Conservation (phyloP, 1,284 basidiomycete species). For the Ceratobasidium papillatum region DNA sequence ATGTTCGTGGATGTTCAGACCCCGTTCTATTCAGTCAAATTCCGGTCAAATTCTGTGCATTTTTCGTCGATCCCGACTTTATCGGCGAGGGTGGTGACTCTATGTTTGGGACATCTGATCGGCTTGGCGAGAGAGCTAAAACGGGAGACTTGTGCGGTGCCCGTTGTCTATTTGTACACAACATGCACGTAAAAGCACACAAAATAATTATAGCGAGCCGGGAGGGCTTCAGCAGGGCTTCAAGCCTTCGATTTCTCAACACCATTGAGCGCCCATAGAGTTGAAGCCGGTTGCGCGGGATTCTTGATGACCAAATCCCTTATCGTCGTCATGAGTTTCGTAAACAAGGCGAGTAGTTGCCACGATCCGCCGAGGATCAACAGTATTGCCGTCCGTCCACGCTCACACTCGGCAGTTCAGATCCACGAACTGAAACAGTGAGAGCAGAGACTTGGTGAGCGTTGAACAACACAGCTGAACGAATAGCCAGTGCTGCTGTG, state of each 20-base stretch:
- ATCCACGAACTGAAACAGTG: neutral
- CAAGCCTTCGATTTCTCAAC: neutral
- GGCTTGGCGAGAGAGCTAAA: constrained; percentile 16
- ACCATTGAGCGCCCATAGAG: neutral
- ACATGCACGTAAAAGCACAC: neutral
- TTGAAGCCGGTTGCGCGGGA: neutral
- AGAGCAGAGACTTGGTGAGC: neutral
- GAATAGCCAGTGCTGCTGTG: neutral
- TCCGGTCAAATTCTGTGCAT: neutral
- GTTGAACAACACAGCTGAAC: neutral
- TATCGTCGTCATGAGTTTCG: constrained; percentile 14
- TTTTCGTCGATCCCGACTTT: neutral
- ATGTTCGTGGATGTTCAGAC: neutral
- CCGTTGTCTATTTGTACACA: neutral
- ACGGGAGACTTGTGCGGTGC: constrained; percentile 12
- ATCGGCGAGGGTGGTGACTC: neutral
- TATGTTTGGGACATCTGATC: neutral
- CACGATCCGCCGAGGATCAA: neutral
- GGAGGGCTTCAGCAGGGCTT: neutral
- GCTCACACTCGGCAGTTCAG: neutral
- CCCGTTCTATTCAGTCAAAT: neutral
- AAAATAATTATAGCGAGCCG: neutral
- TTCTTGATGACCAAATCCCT: neutral
- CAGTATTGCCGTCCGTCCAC: constrained; percentile 1
- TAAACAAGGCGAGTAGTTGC: neutral